A percentile compares a stretch with the other conserved stretches of the same genome.
Evolutionary conservation across 768 basidiomycete genomes (phyloP).

Genomic region (Podaxis rugospora): DNA sequence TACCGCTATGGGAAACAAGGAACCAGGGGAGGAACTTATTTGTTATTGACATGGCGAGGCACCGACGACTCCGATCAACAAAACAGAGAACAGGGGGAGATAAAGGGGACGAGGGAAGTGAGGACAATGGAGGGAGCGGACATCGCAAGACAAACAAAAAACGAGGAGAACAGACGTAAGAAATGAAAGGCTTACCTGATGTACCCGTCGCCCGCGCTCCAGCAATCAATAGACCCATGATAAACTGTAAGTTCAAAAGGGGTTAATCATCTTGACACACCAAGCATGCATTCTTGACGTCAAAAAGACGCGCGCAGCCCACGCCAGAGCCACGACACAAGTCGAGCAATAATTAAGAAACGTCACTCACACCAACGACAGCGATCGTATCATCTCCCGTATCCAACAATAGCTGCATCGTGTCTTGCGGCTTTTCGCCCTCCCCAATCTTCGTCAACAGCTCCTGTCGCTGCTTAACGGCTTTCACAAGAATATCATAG

Average conservation of each 20-base stretch:
- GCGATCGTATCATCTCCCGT: slow-evolving; percentile 62
- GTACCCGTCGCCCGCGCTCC: slow-evolving; percentile 80
- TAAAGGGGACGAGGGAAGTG: neutral
- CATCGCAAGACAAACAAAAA: neutral
- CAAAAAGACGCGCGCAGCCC: neutral
- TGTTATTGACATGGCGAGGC: neutral
- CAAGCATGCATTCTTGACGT: slow-evolving; percentile 1
- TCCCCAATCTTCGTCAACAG: slow-evolving; percentile 26
- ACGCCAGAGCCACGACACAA: neutral
- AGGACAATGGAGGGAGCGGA: neutral
- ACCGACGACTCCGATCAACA: neutral
- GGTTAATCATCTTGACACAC: slow-evolving; percentile 9
- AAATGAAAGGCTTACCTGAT: slow-evolving; percentile 40
- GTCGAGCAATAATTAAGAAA: neutral
- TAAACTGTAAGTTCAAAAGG: slow-evolving; percentile 47
- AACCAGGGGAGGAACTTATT: neutral
- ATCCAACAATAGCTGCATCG: slow-evolving; percentile 72
- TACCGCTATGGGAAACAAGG: neutral
- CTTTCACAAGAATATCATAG: slow-evolving; percentile 60
- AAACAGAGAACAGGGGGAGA: neutral
- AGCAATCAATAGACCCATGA: slow-evolving; percentile 77
- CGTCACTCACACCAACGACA: slow-evolving; percentile 58
- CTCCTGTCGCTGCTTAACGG: slow-evolving; percentile 49
- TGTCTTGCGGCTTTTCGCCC: slow-evolving; percentile 56
- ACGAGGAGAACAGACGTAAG: neutral